Percentiles rank a stretch among this genome's conserved stretches.
Evolutionary conservation across 1,139 yeast species (phyloP).

Genomic region (Meyerozyma smithsonii): DNA sequence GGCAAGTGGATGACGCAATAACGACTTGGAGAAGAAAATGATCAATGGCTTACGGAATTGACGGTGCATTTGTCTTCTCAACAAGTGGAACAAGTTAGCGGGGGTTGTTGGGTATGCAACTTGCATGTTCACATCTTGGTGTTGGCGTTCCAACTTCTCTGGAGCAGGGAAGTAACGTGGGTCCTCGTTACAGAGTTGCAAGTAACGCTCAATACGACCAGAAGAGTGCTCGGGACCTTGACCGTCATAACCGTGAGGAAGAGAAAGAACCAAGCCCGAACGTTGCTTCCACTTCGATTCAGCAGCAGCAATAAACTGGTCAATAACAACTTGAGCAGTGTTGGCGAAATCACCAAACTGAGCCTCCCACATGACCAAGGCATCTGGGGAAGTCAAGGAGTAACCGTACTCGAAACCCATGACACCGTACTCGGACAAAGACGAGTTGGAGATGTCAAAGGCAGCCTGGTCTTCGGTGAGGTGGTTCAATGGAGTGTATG

Average conservation of each 20-base stretch:
- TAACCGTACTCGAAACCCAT: conserved; percentile 99
- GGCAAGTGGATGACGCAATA: conserved; percentile 97
- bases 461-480: conserved; percentile 80
- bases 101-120: conserved; percentile 98
- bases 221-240: conserved; percentile 99
- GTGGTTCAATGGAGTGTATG: conserved; percentile 80
- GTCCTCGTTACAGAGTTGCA: conserved; percentile 95
- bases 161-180: conserved; percentile 88
- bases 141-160: conserved; percentile 91
- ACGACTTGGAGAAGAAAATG: conserved; percentile 85
- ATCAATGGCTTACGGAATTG: conserved; percentile 97
- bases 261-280: conserved; percentile 88
- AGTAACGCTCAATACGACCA: conserved; percentile 95
- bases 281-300: conserved; percentile 99
- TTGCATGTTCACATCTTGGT: conserved; percentile 98
- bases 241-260: conserved; percentile 99
- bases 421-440: conserved; percentile 97
- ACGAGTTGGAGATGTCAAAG: conserved; percentile 89
- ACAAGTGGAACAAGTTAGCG: conserved; percentile 90
- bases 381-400: conserved; percentile 95
- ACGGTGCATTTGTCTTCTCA: conserved; percentile 99
- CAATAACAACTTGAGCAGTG: conserved; percentile 96
- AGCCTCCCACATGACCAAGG: conserved; percentile 98
- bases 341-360: conserved; percentile 99
- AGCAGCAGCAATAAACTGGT: conserved; percentile 95